Percentiles rank a stretch among this genome's conserved stretches.
Evolutionary conservation across 1,284 basidiomycete genomes (phyloP).

Genomic region (Apiotrichum mycotoxinovorans): DNA sequence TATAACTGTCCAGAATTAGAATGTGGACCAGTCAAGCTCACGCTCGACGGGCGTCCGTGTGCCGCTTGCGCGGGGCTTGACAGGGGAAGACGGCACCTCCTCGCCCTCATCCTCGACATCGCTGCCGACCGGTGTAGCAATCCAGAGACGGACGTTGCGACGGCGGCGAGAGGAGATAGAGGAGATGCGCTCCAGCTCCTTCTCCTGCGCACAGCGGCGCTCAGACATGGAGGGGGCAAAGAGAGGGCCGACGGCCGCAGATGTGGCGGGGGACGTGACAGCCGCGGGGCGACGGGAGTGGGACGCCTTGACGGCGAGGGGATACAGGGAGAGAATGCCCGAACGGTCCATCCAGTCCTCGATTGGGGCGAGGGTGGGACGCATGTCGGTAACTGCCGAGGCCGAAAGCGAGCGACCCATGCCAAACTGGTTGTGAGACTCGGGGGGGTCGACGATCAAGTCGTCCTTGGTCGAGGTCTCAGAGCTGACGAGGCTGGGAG

Average conservation of each 20-base stretch:
- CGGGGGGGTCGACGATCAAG: conserved; percentile 21
- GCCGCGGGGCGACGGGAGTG: conserved; percentile 17
- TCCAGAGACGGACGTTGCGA: conserved; percentile 18
- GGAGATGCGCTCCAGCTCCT: conserved; percentile 28
- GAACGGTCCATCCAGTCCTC: conserved; percentile 44
- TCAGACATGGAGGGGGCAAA: conserved; percentile 35
- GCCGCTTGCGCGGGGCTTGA: conserved; percentile 1
- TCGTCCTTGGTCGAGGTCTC: conserved; percentile 17
- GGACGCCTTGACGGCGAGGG: conserved; percentile 38
- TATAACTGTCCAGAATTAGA: no score
- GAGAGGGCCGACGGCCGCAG: conserved; percentile 32
- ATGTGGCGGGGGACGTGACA: conserved; percentile 7
- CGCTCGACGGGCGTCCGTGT: conserved; percentile 11
- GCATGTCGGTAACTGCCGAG: conserved; percentile 4
- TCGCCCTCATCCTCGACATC: conserved; percentile 23
- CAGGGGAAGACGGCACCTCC: background rate
- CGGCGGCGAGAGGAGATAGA: conserved; percentile 29
- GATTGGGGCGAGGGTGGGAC: conserved; percentile 34
- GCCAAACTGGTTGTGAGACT: conserved; percentile 1
- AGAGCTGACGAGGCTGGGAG: conserved; percentile 19
- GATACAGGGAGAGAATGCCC: conserved; percentile 45
- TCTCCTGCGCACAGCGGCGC: conserved; percentile 27
- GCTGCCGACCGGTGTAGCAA: conserved; percentile 15
- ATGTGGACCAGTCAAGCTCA: conserved; percentile 25
- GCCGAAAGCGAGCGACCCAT: conserved; percentile 7